Base-by-base conservation (phyloP, 2,329 filamentous ascomycete species). In the Pseudovirgaria hyperparasitica region DNA sequence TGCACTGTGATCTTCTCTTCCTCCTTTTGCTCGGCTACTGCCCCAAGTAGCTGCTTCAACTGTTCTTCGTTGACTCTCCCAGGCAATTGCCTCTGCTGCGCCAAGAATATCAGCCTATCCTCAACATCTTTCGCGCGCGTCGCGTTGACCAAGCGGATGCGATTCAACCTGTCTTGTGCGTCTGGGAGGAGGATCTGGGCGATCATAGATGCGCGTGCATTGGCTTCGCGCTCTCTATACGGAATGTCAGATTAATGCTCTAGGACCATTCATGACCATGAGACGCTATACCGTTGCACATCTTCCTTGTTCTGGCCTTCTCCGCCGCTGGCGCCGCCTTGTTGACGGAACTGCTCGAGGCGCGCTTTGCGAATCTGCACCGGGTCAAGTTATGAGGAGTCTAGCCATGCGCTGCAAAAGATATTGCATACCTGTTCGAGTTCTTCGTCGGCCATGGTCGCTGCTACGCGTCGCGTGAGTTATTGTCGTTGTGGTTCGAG, bases 111-210 rank as follows among this genome's bases (percentile, higher is more conserved):
- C 30, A 98, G 70, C 26, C 87, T 63, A 65, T 92, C 86, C 63
- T 98, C 90, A 31, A 98, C 73, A 46, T 94, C 85, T 35, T 69
- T 71, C 19, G 90, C 90, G 45, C 90, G 82, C 42, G 78, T 76
- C 52, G 86, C 84, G 60, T 96, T 96, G 49, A 98, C 90, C 34
- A 98, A 75, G 18, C 87, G 79, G 60, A 98, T 96, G 39, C 90
- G 82, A 31, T 82, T 84, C 1, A 98, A 70, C 9, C 90, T 81
- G 60, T 98, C 90, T 34, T 84, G 81, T 11, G 90, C 90, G 48
- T 87, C 84, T 40, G 90, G 90, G 45, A 86, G 77, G 35, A 98
- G 82, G 62, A 98, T 96, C 58, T 96, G 90, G 42, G 70, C 72
- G 36, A 98, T 76, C 42, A 94, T 79, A 33, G 72, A 67, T 44